phyloP scores from a whole-genome alignment of 1,284 basidiomycete species.

The Papiliotrema flavescens region DNA sequence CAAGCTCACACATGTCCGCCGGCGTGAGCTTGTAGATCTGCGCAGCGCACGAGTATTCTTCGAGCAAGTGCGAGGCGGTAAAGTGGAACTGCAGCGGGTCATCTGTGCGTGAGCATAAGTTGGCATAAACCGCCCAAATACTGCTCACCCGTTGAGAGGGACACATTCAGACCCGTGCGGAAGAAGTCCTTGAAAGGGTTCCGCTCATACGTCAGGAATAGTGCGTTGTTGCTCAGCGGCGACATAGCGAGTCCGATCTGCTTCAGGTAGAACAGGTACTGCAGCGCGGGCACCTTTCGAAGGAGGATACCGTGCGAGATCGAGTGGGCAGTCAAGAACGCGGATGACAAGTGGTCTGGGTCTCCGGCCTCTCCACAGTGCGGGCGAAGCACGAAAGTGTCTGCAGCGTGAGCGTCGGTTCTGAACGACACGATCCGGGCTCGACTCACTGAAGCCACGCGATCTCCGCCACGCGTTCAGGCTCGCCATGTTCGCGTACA shows the following conservation, averaged over 20 bases:
- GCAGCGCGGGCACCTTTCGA: conserved; percentile 87
- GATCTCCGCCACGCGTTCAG: conserved; percentile 86
- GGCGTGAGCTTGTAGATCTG: conserved; percentile 88
- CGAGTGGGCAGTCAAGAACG: conserved; percentile 93
- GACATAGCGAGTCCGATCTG: conserved; percentile 99
- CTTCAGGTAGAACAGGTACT: conserved; percentile 91
- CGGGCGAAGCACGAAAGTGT: conserved; percentile 93
- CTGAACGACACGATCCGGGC: not conserved
- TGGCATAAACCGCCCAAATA: not conserved
- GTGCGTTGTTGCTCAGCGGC: conserved; percentile 93
- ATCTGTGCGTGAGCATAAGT: conserved; percentile 17
- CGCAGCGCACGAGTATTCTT: conserved; percentile 97
- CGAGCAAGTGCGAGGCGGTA: conserved; percentile 89
- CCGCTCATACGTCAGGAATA: conserved; percentile 92
- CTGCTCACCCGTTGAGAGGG: conserved; percentile 85
- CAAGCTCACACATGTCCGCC: conserved; percentile 73
- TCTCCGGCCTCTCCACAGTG: conserved; percentile 98
- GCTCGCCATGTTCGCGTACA: conserved; percentile 94
- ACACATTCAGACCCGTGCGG: conserved; percentile 93
- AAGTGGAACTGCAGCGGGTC: conserved; percentile 78
- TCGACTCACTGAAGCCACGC: conserved; percentile 80
- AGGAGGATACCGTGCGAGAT: conserved; percentile 98
- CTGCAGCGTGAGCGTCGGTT: conserved; percentile 49
- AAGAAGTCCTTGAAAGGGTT: conserved; percentile 98
- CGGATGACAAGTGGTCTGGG: conserved; percentile 92